Conservation (phyloP, 345 rosid genomes). For the Eucalyptus pauciflora region DNA sequence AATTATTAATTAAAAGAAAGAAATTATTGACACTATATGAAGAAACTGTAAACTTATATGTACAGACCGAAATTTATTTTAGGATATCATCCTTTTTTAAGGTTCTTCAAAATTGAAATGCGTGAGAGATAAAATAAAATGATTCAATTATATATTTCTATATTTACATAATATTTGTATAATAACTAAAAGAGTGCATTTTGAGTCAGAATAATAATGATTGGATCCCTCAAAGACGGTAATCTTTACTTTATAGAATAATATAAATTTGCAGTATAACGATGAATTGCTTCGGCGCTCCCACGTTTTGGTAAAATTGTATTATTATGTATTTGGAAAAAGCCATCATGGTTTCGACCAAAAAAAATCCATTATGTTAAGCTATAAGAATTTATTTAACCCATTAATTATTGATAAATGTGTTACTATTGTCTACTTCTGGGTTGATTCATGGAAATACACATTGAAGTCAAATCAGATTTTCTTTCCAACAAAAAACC, state of each 20-base stretch:
- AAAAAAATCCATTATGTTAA: no score
- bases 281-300: background rate
- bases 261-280: background rate
- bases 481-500: background rate
- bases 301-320: background rate
- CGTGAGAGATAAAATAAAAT: background rate
- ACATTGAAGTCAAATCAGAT: background rate
- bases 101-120: background rate
- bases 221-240: background rate
- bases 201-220: background rate
- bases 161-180: background rate
- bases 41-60: background rate
- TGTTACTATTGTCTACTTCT: background rate
- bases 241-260: background rate
- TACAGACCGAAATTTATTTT: background rate
- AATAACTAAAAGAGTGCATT: background rate
- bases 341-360: no score
- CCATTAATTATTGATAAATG: background rate
- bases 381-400: background rate
- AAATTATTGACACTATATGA: background rate
- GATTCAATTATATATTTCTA: background rate
- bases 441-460: background rate
- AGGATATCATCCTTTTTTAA: background rate
- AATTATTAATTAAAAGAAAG: background rate
- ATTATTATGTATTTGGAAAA: background rate